Conservation (phyloP, 2,329 filamentous ascomycete species). For the Paradendryphiella salina region DNA sequence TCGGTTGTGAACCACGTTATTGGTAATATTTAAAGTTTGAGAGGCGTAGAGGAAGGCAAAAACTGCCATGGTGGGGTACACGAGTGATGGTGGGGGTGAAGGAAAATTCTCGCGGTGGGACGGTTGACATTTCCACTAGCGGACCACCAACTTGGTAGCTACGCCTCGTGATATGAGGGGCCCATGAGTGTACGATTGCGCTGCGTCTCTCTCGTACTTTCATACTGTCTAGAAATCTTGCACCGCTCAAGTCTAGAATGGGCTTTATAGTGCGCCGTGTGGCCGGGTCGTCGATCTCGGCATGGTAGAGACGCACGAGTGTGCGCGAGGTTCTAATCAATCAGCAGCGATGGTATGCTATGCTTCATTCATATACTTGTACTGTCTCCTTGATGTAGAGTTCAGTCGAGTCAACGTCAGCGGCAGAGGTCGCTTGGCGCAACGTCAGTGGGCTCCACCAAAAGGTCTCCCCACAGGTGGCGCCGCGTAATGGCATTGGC, state of each 20-base stretch:
- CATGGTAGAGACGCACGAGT: background rate
- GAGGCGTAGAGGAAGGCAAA: background rate
- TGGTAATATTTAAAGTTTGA: no score
- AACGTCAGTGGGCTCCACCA: slow-evolving; percentile 11
- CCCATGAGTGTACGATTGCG: no score
- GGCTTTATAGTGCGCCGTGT: background rate
- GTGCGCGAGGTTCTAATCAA: background rate
- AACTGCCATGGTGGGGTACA: background rate
- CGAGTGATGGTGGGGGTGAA: background rate
- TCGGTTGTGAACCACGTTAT: no score
- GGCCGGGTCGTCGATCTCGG: background rate
- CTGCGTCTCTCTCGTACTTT: no score
- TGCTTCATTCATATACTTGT: background rate
- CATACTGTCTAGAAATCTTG: no score
- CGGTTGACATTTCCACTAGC: background rate
- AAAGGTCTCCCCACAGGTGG: slow-evolving; percentile 4
- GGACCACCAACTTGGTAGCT: background rate
- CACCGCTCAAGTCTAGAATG: background rate
- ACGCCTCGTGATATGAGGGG: background rate
- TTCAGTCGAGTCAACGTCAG: background rate
- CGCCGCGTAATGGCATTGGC: slow-evolving; percentile 13
- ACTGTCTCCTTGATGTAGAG: no score
- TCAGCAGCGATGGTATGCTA: background rate
- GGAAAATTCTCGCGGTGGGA: background rate
- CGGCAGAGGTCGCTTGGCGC: slow-evolving; percentile 12